Conservation (phyloP, 176 grass and related monocot species). For the Chloris gayana region DNA sequence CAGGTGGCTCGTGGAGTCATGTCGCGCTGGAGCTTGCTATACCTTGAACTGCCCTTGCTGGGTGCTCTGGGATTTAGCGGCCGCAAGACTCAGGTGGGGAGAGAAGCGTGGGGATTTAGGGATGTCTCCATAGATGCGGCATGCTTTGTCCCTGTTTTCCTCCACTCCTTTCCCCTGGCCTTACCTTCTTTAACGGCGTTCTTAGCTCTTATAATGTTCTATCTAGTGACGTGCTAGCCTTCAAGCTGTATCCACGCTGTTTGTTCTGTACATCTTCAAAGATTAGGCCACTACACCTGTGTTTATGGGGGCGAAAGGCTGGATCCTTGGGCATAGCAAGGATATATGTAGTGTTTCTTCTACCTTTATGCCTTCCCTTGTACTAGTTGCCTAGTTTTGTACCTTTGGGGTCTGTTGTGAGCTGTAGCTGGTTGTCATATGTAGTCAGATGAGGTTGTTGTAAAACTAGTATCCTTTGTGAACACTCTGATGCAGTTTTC, state of each 20-base stretch:
- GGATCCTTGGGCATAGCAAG: constrained; percentile 28
- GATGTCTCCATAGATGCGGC: constrained; percentile 40
- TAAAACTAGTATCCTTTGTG: background rate
- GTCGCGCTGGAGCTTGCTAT: constrained; percentile 13
- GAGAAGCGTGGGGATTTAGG: constrained; percentile 51
- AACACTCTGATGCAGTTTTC: background rate
- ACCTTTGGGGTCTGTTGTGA: background rate
- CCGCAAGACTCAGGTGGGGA: constrained; percentile 19
- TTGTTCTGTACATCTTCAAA: constrained; percentile 10
- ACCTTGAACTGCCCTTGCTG: constrained; percentile 28
- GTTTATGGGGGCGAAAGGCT: constrained; percentile 14
- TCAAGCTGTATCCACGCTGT: background rate
- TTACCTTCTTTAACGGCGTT: background rate
- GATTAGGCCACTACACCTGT: constrained; percentile 24
- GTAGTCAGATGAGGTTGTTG: background rate
- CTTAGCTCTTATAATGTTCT: constrained; percentile 4
- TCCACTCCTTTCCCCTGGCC: constrained; percentile 18
- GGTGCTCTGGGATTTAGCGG: constrained; percentile 36
- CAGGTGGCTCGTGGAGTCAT: constrained; percentile 2
- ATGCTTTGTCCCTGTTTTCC: constrained; percentile 23
- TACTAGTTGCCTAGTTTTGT: constrained; percentile 28
- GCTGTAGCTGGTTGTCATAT: background rate
- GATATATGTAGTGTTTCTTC: constrained; percentile 7
- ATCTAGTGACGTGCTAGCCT: background rate
- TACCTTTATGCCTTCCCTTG: constrained; percentile 20